Evolutionary conservation across 1,139 yeast species (phyloP), one percentile per base, ranked within the genome.

Genomic region (Nakaseomyces sp.): DNA sequence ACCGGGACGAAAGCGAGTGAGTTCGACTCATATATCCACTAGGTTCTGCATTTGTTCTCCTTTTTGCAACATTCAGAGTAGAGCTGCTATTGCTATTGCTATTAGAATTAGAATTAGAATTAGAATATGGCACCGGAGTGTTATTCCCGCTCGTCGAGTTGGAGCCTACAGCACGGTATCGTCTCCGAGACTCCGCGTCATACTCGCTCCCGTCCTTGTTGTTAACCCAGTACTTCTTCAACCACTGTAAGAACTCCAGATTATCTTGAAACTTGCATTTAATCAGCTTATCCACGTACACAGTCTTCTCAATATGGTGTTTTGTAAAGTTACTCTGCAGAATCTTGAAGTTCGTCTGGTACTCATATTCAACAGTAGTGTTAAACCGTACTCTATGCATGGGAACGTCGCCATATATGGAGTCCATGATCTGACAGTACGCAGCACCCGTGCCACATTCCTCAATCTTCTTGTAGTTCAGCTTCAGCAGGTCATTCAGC

Each of bases 391-490:
- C 91, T 53, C 81, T 77, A 44, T 68, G 60, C 81, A 88, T 76
- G 4, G 95, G 91, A 13, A 89, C 73, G 52, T 86, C 95, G 19
- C 83, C 80, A 56, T 73, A 84, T 25, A 91, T 78, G 19, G 89
- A 78, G 64, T 91, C 96, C 70, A 89, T 74, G 42, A 91, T 73
- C 64, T 89, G 96, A 64, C 97, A 88, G 62, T 85, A 89, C 2
- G 87, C 93, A 0, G 95, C 96, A 3, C 99, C 99, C 2, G 83
- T 79, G 16, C 99, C 99, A 60, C 96, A 83, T 63, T 88, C 91
- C 60, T 93, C 98, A 2, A 91, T 83, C 57, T 84, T 87, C 43
- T 79, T 72, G 55, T 84, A 76, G 50, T 79, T 72, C 36, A 88
- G 64, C 43, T 74, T 74, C 37, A 87, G 70, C 5, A 85, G 74